These are phyloP conservation scores for Malus hybrid DNA, from an alignment of 331 rosid species.

Conservation along the genomic window DNA sequence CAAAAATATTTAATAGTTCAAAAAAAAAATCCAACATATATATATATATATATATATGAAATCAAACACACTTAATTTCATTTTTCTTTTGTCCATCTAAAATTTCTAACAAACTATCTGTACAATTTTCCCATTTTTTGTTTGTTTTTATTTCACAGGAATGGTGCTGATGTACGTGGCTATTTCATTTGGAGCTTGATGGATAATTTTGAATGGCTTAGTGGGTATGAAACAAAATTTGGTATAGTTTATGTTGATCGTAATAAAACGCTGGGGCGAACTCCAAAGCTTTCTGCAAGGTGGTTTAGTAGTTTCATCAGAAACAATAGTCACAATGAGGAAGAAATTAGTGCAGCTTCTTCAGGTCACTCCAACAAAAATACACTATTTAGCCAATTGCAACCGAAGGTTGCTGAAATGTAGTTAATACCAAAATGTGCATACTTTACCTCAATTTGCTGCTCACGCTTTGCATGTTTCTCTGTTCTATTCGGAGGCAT, in stretches of 20 bases:
- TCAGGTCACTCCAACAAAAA: not conserved
- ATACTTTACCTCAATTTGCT: too few species aligned
- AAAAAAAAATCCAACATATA: too few species aligned
- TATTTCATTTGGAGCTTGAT: conserved; percentile 58
- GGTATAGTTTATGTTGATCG: conserved; percentile 52
- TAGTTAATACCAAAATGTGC: not conserved
- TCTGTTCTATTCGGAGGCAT: not conserved
- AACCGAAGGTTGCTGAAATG: not conserved
- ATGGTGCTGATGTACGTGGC: conserved; percentile 71
- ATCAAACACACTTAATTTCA: not conserved
- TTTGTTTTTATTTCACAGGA: conserved; percentile 17
- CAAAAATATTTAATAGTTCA: too few species aligned
- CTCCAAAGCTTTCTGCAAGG: conserved; percentile 50
- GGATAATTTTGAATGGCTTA: conserved; percentile 60
- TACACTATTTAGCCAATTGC: not conserved
- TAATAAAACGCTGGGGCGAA: conserved; percentile 31
- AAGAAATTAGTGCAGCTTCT: not conserved
- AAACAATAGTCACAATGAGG: not conserved
- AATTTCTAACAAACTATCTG: not conserved
- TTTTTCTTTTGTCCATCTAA: not conserved
- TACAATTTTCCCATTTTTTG: not conserved
- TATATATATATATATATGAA: too few species aligned
- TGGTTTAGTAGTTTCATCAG: conserved; percentile 52
- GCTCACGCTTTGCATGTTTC: not conserved
- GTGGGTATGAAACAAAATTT: conserved; percentile 38